Percentiles rank a stretch among this genome's conserved stretches.
Evolutionary conservation across 2,329 filamentous ascomycete species (phyloP).

Genomic region (Leptographium flavum): DNA sequence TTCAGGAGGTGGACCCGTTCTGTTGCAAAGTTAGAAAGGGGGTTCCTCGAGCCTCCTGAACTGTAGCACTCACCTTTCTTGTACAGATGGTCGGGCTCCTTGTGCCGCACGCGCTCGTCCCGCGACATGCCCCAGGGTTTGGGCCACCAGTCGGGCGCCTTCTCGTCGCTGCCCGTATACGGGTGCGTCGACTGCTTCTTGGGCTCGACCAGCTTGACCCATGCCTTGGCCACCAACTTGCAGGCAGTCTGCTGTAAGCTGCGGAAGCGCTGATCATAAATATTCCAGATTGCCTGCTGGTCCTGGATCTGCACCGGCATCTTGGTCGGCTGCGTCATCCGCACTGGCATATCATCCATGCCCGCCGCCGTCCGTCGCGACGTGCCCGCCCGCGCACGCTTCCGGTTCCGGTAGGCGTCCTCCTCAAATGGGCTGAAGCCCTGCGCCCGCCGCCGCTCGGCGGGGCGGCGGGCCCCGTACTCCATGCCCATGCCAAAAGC

Average conservation of each 20-base stretch:
- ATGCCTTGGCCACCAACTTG: constrained; percentile 60
- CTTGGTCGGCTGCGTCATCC: constrained; percentile 21
- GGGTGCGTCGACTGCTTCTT: constrained; percentile 66
- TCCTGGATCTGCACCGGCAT: constrained; percentile 39
- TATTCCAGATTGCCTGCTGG: constrained; percentile 37
- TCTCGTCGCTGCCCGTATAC: constrained; percentile 51
- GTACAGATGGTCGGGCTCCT: constrained; percentile 59
- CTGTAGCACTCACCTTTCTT: constrained; percentile 45
- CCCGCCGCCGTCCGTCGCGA: constrained; percentile 23
- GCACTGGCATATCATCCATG: constrained; percentile 24
- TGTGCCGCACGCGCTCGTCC: constrained; percentile 46
- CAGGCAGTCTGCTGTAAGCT: constrained; percentile 56
- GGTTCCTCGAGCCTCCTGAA: neutral
- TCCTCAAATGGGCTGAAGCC: constrained; percentile 14
- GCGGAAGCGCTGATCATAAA: constrained; percentile 48
- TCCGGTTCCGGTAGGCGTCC: constrained; percentile 20
- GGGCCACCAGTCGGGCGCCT: constrained; percentile 55
- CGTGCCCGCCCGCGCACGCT: constrained; percentile 18
- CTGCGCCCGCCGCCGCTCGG: constrained; percentile 13
- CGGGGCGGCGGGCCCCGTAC: constrained; percentile 13
- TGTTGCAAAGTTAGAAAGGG: constrained; percentile 16
- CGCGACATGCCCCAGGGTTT: constrained; percentile 35
- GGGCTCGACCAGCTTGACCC: constrained; percentile 61
- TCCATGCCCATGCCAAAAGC: constrained; percentile 1
- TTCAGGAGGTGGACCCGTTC: constrained; percentile 44